Base-by-base conservation (phyloP, 1,284 basidiomycete genomes). In the Leccinum colubrinum region DNA sequence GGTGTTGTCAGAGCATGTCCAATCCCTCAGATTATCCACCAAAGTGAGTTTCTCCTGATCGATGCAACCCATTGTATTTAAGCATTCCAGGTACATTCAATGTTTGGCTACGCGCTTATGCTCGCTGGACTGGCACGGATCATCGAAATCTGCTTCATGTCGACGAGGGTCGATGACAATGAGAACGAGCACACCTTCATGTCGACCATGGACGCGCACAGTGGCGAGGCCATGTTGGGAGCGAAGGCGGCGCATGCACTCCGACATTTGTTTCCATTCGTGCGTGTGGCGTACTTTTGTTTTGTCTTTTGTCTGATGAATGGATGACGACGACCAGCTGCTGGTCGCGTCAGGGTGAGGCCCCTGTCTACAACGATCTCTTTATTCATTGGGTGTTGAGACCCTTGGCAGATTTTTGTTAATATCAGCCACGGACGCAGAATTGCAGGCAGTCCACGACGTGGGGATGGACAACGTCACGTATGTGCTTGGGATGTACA, bases 1-100 rank as follows among this genome's bases (percentile, higher is more conserved):
- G 91, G 95, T 91, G 0, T 97, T 98, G 94, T 91, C 91, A 4
- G 88, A 92, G 46, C 96, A 98, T 68, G 86, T 85, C 2, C 96
- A 98, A 78, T 86, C 85, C 7, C 79, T 95, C 58, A 90, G 87
- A 86, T 81, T 96, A 55, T 93, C 93, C 1, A 92, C 93, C 2
- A 89, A 87, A 78, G 91, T 91, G 27, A 65, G 12, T 53, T 30
- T 39, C 7, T 55, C 43, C 37, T 30, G 8, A 46, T n/a, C 33
- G 7, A 22, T 58, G 2, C 9, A 33, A 58, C 2, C 4, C 17
- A 37, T 62, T 56, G 7, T 20, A 37, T 50, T 65, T 66, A 67
- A 57, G 65, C 53, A 46, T 22, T 59, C 41, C 0, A 92, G 88
- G 89, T 97, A 2, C 95, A 97, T 70, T 81, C 82, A 1, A 81